These are phyloP conservation scores for Tephrocybe sp. DNA, from an alignment of 768 basidiomycete species.

Conservation along the genomic window DNA sequence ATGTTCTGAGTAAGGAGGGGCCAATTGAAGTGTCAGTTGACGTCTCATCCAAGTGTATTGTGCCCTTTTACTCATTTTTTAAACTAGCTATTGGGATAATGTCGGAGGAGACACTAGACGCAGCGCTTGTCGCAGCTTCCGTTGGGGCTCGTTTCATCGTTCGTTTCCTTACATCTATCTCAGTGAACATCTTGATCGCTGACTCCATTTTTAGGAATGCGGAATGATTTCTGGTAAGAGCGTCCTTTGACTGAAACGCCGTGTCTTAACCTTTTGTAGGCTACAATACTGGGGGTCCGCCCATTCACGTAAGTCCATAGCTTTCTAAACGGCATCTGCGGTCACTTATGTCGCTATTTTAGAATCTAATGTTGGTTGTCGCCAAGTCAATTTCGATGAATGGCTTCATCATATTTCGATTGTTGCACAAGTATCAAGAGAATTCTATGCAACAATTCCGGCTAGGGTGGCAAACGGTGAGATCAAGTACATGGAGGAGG, in stretches of 20 bases:
- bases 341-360: background rate
- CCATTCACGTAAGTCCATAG: constrained; percentile 27
- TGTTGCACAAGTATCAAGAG: constrained; percentile 34
- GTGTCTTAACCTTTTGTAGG: constrained; percentile 2
- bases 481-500: constrained; percentile 46
- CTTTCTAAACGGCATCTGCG: background rate
- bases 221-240: constrained; percentile 35
- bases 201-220: constrained; percentile 30
- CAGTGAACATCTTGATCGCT: too few species aligned
- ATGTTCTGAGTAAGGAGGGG: constrained; percentile 49
- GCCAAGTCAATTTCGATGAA: constrained; percentile 37
- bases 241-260: background rate
- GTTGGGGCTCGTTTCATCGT: constrained; percentile 46
- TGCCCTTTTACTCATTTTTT: background rate
- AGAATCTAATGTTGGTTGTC: constrained; percentile 41
- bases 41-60: background rate
- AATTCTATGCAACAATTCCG: constrained; percentile 43
- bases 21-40: constrained; percentile 1
- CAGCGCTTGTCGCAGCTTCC: constrained; percentile 49
- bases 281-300: constrained; percentile 30
- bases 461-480: constrained; percentile 41
- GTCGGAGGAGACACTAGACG: constrained; percentile 62
- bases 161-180: too few species aligned
- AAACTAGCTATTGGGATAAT: constrained; percentile 52
- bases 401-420: constrained; percentile 35